Conservation (phyloP, 2,329 filamentous ascomycete genomes). For the Orbilia quercus region DNA sequence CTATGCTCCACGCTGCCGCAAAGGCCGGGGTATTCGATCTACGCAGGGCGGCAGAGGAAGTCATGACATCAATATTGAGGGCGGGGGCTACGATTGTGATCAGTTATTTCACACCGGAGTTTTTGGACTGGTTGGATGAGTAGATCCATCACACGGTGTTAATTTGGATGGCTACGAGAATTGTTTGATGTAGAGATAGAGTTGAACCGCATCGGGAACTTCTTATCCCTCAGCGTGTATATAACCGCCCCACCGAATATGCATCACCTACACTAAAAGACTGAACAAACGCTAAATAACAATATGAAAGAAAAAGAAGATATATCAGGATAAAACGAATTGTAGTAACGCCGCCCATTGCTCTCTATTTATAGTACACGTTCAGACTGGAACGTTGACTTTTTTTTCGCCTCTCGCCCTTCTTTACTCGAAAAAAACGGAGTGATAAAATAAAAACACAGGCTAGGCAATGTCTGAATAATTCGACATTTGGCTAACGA, state of each 20-base stretch:
- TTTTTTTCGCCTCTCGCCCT: slow-evolving; percentile 14
- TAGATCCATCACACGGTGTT: no score
- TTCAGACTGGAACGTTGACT: slow-evolving; percentile 14
- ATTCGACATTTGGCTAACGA: no score
- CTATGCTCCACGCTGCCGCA: slow-evolving; percentile 96
- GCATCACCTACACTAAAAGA: background rate
- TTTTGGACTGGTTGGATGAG: slow-evolving; percentile 64
- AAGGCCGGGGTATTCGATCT: slow-evolving; percentile 97
- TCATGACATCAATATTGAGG: slow-evolving; percentile 89
- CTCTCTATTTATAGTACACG: slow-evolving; percentile 41
- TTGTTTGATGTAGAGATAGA: slow-evolving; percentile 45
- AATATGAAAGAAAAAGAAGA: slow-evolving; percentile 23
- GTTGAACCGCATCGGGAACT: background rate
- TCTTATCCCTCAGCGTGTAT: slow-evolving; percentile 1
- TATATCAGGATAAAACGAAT: slow-evolving; percentile 4
- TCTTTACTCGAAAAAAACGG: background rate
- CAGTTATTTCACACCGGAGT: slow-evolving; percentile 91
- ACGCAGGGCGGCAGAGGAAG: slow-evolving; percentile 93
- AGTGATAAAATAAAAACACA: background rate
- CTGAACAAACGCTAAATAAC: slow-evolving; percentile 7
- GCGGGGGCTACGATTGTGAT: slow-evolving; percentile 93
- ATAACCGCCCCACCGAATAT: slow-evolving; percentile 1
- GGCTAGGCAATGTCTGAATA: background rate
- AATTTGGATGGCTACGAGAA: no score
- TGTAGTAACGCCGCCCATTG: slow-evolving; percentile 54